Evolutionary conservation across 495 filamentous ascomycete species (phyloP).

Genomic region (Pseudevernia furfuracea): DNA sequence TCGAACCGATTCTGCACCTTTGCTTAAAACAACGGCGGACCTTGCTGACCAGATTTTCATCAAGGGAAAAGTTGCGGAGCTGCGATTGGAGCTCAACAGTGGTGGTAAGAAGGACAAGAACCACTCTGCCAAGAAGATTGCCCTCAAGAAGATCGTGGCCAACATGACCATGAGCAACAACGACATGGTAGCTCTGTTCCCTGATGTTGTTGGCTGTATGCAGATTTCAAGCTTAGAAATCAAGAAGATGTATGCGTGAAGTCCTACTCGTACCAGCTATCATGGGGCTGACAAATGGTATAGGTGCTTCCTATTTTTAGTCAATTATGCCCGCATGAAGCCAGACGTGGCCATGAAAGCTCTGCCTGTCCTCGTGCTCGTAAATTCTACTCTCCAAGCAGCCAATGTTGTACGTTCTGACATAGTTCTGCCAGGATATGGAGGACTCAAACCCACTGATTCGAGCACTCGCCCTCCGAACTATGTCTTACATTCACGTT

Average conservation of each 20-base stretch:
- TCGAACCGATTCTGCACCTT: constrained; percentile 27
- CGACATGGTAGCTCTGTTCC: constrained; percentile 96
- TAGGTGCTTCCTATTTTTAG: constrained; percentile 95
- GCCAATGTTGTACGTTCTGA: constrained; percentile 1
- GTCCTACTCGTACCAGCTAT: background rate
- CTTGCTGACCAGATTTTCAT: constrained; percentile 28
- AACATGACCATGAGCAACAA: constrained; percentile 99
- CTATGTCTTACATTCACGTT: constrained; percentile 96
- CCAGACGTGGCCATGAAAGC: constrained; percentile 92
- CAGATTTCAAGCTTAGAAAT: constrained; percentile 88
- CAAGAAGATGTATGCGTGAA: constrained; percentile 88
- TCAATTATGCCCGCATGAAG: constrained; percentile 93
- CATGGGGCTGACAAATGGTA: constrained; percentile 28
- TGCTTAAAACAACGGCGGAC: constrained; percentile 19
- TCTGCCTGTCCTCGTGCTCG: constrained; percentile 75
- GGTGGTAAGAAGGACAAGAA: constrained; percentile 98
- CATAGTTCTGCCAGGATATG: constrained; percentile 61
- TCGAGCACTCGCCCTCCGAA: constrained; percentile 84
- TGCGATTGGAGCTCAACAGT: constrained; percentile 87
- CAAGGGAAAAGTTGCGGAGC: constrained; percentile 98
- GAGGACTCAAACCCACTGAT: constrained; percentile 88
- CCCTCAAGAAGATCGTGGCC: constrained; percentile 98
- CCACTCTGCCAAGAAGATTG: constrained; percentile 92
- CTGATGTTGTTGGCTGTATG: constrained; percentile 93
- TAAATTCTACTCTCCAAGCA: constrained; percentile 36